Base-by-base conservation (phyloP, 805 yeast genomes). In the Ogataea trehaloabstinens region DNA sequence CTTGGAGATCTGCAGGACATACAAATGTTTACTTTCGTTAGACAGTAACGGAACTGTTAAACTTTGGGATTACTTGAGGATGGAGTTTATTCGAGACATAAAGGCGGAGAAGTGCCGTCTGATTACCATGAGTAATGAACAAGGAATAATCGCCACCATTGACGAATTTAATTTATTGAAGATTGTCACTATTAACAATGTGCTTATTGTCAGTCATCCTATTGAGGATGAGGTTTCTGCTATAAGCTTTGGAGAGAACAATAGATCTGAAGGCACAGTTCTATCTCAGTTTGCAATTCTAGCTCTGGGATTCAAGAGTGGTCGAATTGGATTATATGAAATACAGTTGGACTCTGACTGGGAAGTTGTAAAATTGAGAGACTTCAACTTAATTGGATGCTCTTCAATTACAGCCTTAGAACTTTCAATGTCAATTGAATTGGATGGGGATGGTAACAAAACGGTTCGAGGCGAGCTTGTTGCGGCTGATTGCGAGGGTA, bases 31-130 rank as follows among this genome's bases (percentile, higher is more conserved):
- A 7, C 44, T 82, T 10, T 74, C 82, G 43, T 56, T 76, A 18
- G 88, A 83, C 53, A 49, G 38, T 0, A 63, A 56, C 6, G 91
- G 95, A 1, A 56, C 57, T 2, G 74, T 79, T 2, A 69, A 70
- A 15, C 45, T 80, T 4, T 86, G 95, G 91, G 87, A 86, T 50
- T 48, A 78, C 28, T 69, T 78, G 2, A 55, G 80, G 21, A 67
- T 66, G 36, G 70, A 70, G 36, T 68, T 72, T 30, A 71, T 84
- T 3, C 60, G 85, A 40, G 53, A 56, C 33, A 46, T 56, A 11
- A 31, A 32, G 27, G 43, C 55, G 5, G 43, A 16, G 3, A 19
- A 53, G 6, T 36, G 44, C 5, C 48, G 41, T 5, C 55, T 66
- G 12, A 56, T 70, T 4, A 66, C 76, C 3, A 68, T 81, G 18